Conservation (phyloP, 148 eudicot genomes). For the Chenopodium formosanum region DNA sequence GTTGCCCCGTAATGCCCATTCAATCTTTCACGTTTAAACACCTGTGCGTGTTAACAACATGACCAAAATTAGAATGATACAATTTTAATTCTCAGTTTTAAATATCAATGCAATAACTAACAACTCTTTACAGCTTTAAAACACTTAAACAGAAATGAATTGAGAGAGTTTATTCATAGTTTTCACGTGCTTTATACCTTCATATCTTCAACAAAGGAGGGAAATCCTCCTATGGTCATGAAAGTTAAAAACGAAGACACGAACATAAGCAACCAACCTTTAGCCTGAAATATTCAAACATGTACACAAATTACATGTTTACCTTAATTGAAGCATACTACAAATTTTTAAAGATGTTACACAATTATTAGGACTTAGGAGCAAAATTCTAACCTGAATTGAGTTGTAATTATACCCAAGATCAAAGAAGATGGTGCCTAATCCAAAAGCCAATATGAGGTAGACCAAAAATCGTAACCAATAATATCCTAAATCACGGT, state of each 20-base stretch:
- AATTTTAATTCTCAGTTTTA: no score
- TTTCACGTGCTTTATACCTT: neutral
- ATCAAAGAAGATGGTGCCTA: slow-evolving; percentile 46
- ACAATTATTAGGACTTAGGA: neutral
- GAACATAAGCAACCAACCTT: slow-evolving; percentile 45
- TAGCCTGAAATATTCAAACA: slow-evolving; percentile 37
- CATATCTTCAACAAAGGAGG: slow-evolving; percentile 76
- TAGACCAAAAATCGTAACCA: slow-evolving; percentile 58
- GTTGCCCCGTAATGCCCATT: slow-evolving; percentile 50
- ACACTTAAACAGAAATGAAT: neutral
- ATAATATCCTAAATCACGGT: slow-evolving; percentile 64
- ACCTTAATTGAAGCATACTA: no score
- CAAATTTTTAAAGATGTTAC: neutral
- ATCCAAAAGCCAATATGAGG: slow-evolving; percentile 29
- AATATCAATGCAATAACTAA: neutral
- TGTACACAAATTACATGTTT: neutral
- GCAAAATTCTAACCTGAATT: slow-evolving; percentile 40
- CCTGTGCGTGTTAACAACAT: slow-evolving; percentile 22
- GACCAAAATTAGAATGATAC: neutral
- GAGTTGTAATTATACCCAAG: slow-evolving; percentile 40
- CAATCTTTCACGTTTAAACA: slow-evolving; percentile 48
- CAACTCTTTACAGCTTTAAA: neutral
- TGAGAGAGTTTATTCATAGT: neutral
- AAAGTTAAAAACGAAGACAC: slow-evolving; percentile 48
- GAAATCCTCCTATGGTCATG: slow-evolving; percentile 80